These are phyloP conservation scores for Canavalia gladiata DNA, from an alignment of 306 rosid species.

Conservation along the genomic window DNA sequence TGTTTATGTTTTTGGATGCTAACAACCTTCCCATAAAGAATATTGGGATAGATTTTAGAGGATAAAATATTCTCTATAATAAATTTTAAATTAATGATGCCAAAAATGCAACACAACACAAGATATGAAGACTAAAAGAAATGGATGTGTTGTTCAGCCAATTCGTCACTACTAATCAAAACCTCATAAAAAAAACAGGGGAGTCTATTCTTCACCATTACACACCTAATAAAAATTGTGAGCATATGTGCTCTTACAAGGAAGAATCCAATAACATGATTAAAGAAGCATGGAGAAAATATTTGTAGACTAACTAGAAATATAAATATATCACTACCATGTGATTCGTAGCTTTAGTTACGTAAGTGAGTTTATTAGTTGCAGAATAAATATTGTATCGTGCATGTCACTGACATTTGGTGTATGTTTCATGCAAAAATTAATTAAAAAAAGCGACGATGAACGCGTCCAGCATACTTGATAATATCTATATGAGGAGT, in stretches of 20 bases:
- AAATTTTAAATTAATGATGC: neutral
- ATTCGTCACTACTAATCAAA: neutral
- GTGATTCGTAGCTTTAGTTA: constrained; percentile 35
- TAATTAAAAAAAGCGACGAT: neutral
- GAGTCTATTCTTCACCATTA: neutral
- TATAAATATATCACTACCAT: constrained; percentile 9
- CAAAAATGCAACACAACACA: neutral
- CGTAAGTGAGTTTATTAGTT: constrained; percentile 22
- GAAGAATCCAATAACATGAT: constrained; percentile 33
- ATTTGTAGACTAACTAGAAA: constrained; percentile 4
- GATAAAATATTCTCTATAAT: neutral
- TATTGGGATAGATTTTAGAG: neutral
- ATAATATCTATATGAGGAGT: neutral
- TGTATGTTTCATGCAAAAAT: constrained; percentile 23
- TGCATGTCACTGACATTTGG: constrained; percentile 18
- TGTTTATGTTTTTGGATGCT: constrained; percentile 14
- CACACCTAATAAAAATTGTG: neutral
- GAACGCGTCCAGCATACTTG: neutral
- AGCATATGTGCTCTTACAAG: constrained; percentile 28
- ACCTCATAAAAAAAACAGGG: neutral
- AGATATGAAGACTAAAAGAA: neutral
- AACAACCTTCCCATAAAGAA: constrained; percentile 33
- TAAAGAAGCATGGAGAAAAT: constrained; percentile 1
- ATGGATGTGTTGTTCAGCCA: neutral
- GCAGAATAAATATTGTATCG: constrained; percentile 24